Conservation (phyloP, 345 rosid species). For the Eutrema heterophyllum region DNA sequence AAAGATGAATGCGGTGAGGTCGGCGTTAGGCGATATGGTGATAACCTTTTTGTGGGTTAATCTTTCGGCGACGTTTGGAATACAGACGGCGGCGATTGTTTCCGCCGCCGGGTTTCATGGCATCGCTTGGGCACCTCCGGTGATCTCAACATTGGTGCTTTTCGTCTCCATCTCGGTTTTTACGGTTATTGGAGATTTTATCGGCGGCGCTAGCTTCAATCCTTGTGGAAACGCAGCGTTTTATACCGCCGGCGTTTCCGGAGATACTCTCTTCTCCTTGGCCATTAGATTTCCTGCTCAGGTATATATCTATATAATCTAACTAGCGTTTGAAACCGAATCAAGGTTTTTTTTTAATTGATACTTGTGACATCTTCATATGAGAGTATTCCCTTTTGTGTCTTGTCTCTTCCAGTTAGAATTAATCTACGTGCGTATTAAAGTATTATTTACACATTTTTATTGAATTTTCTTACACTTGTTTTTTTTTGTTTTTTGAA, state of each 20-base stretch:
- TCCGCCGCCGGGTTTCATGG: constrained; percentile 46
- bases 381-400: background rate
- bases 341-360: background rate
- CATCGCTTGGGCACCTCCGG: constrained; percentile 43
- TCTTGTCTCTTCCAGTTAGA: constrained; percentile 6
- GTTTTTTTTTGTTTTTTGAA: too few relatives aligned
- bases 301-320: constrained; percentile 32
- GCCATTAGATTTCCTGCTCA: constrained; percentile 89
- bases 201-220: constrained; percentile 96
- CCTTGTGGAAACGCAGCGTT: constrained; percentile 83
- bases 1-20: constrained; percentile 60
- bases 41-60: constrained; percentile 75
- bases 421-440: background rate
- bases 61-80: constrained; percentile 55
- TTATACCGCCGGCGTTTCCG: constrained; percentile 76
- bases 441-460: background rate
- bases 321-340: constrained; percentile 6
- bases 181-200: constrained; percentile 41
- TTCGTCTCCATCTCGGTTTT: constrained; percentile 64
- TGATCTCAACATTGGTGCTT: constrained; percentile 51
- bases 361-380: background rate
- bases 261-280: constrained; percentile 74
- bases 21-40: constrained; percentile 60
- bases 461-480: background rate
- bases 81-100: constrained; percentile 49